phyloP scores from a whole-genome alignment of 495 filamentous ascomycete genomes.

The Talaromyces adpressus region DNA sequence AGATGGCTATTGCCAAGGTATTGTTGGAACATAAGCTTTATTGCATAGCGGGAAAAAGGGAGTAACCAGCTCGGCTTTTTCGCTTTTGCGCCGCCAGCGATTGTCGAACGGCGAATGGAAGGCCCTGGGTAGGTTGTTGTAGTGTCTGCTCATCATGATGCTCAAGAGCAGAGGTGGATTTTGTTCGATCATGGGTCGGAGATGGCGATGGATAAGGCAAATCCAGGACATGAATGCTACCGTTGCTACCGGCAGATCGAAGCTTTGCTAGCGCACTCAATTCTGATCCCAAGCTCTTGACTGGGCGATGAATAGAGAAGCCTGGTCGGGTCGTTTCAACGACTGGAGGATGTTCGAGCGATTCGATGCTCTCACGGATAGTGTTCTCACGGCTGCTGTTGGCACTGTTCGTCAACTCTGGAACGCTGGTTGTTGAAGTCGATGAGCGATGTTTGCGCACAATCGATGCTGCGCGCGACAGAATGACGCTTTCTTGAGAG shows the following conservation, averaged over 20 bases:
- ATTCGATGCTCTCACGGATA: conserved; percentile 24
- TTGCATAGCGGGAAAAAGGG: conserved; percentile 32
- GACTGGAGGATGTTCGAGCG: conserved; percentile 19
- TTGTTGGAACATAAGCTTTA: not conserved
- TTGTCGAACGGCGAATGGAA: conserved; percentile 5
- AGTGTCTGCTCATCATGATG: not conserved
- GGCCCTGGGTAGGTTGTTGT: conserved; percentile 1
- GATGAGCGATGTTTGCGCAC: conserved; percentile 49
- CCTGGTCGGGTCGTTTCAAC: conserved; percentile 14
- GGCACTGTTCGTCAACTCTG: conserved; percentile 46
- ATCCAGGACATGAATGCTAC: conserved; percentile 20
- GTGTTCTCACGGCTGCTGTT: conserved; percentile 39
- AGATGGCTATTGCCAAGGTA: not conserved
- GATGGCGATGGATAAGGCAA: conserved; percentile 7
- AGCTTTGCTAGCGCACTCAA: conserved; percentile 22
- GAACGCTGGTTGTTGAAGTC: conserved; percentile 48
- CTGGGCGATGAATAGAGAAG: conserved; percentile 32
- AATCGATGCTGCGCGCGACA: conserved; percentile 41
- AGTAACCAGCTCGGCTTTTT: conserved; percentile 35
- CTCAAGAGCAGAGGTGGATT: conserved; percentile 24
- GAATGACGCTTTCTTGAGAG: conserved; percentile 50
- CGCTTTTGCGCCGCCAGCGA: conserved; percentile 17
- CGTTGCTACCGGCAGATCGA: conserved; percentile 18
- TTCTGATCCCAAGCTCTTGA: conserved; percentile 32
- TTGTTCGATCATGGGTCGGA: conserved; percentile 28